A percentile compares a stretch with the other conserved stretches of the same genome.
These are phyloP conservation scores for Sphagnurus paluster DNA, from an alignment of 1,284 basidiomycete genomes.

Conservation along the genomic window DNA sequence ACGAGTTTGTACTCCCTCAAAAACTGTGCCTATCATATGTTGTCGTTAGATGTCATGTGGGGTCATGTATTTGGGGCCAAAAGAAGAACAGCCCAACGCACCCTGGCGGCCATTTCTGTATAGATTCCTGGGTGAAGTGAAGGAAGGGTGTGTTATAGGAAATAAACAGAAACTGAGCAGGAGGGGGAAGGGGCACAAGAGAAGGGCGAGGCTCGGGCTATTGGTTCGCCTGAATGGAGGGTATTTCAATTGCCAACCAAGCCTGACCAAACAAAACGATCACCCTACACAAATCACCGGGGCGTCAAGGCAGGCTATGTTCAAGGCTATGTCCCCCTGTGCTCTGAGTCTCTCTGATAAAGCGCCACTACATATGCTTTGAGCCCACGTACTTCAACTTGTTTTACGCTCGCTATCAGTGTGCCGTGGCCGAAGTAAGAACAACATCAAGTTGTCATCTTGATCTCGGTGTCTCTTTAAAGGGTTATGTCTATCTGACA, in stretches of 20 bases:
- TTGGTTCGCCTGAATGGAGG: constrained; percentile 11
- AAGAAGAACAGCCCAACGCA: constrained; percentile 19
- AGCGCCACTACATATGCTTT: too few species aligned
- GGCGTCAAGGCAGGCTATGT: too few species aligned
- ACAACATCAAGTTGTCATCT: too few species aligned
- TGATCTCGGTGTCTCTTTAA: too few species aligned
- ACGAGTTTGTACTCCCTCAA: constrained; percentile 96
- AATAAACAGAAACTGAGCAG: constrained; percentile 5
- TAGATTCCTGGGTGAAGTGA: constrained; percentile 9
- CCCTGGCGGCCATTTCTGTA: constrained; percentile 35
- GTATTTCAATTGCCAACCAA: constrained; percentile 11
- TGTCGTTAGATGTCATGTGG: constrained; percentile 18
- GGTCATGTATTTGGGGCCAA: constrained; percentile 7
- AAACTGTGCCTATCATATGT: constrained; percentile 75
- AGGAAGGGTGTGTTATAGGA: constrained; percentile 4
- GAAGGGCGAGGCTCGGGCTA: constrained; percentile 9
- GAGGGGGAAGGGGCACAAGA: constrained; percentile 12
- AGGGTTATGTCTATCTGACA: too few species aligned
- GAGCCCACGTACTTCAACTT: too few species aligned
- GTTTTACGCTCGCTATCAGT: too few species aligned
- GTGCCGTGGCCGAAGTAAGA: too few species aligned
- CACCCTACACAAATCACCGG: too few species aligned
- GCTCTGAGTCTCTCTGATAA: too few species aligned
- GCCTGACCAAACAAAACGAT: constrained; percentile 23
- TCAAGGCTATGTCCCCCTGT: too few species aligned